These are phyloP conservation scores for Zygoascus bituminiphila DNA, from an alignment of 805 yeast species.

Conservation along the genomic window DNA sequence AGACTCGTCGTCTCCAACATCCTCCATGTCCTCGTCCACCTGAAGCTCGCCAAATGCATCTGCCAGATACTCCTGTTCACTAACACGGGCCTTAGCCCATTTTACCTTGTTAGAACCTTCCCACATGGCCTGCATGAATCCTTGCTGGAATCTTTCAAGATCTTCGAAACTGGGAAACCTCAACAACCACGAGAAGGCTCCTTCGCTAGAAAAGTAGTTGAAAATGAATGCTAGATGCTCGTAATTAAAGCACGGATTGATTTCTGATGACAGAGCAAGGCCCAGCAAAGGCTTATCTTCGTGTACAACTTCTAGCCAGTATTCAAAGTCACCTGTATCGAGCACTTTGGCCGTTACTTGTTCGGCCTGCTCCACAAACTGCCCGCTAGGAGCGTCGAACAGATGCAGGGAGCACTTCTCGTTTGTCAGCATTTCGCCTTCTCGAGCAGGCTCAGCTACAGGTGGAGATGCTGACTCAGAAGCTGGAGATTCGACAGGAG, in stretches of 20 bases:
- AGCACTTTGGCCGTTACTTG: slow-evolving; percentile 31
- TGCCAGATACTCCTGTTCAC: slow-evolving; percentile 48
- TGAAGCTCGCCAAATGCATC: slow-evolving; percentile 43
- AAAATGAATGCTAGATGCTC: slow-evolving; percentile 55
- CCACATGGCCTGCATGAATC: slow-evolving; percentile 49
- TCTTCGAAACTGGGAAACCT: slow-evolving; percentile 38
- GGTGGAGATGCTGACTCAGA: background rate
- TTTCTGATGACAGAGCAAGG: slow-evolving; percentile 19
- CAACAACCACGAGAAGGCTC: slow-evolving; percentile 54
- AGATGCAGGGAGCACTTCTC: slow-evolving; percentile 40
- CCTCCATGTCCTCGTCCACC: slow-evolving; percentile 25
- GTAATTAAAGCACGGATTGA: slow-evolving; percentile 57
- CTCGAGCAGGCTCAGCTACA: background rate
- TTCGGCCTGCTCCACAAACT: slow-evolving; percentile 38
- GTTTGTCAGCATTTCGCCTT: background rate
- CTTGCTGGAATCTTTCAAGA: slow-evolving; percentile 45
- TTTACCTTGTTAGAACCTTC: slow-evolving; percentile 45
- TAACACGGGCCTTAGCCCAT: slow-evolving; percentile 38
- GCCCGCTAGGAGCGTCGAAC: slow-evolving; percentile 45
- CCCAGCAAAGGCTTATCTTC: slow-evolving; percentile 31
- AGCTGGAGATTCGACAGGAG: slow-evolving; percentile 2
- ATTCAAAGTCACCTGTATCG: slow-evolving; percentile 44
- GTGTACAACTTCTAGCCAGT: slow-evolving; percentile 40
- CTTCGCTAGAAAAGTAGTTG: slow-evolving; percentile 40
- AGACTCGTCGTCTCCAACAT: slow-evolving; percentile 28